Conservation (phyloP, 768 basidiomycete genomes). For the Amanita inopinata region DNA sequence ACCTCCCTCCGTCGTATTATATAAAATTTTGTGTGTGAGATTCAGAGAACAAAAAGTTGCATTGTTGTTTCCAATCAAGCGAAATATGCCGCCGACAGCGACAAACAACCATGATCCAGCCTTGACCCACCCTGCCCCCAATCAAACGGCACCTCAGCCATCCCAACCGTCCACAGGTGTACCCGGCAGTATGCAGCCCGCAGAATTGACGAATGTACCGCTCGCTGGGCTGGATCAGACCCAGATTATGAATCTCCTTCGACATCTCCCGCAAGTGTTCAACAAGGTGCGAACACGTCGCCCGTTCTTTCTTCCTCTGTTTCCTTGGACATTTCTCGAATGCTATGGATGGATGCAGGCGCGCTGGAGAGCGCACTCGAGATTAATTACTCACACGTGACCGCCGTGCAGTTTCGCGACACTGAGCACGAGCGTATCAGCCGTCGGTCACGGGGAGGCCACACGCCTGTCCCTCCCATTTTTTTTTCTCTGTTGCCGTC, state of each 20-base stretch:
- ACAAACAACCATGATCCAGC: constrained; percentile 24
- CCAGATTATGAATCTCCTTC: constrained; percentile 52
- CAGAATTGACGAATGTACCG: constrained; percentile 19
- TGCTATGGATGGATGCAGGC: neutral
- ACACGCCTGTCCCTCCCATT: neutral
- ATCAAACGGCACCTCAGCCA: constrained; percentile 20
- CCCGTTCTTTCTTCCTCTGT: constrained; percentile 13
- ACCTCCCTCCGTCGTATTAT: neutral
- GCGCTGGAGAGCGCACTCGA: neutral
- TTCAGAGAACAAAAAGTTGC: too few species aligned
- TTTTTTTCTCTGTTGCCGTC: neutral
- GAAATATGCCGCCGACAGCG: constrained; percentile 5
- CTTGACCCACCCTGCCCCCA: constrained; percentile 24
- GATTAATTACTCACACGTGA: constrained; percentile 24
- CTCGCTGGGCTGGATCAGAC: constrained; percentile 34
- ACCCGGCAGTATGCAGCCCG: constrained; percentile 16
- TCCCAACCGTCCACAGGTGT: constrained; percentile 19
- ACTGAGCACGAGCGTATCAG: constrained; percentile 26
- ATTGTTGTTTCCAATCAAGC: neutral
- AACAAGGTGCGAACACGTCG: constrained; percentile 35
- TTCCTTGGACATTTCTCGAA: constrained; percentile 3
- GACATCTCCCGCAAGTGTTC: constrained; percentile 43
- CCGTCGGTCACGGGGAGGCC: constrained; percentile 28
- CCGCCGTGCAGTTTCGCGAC: constrained; percentile 21
- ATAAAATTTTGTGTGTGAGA: neutral